These are phyloP conservation scores for Lepidium africanum DNA, from an alignment of 345 rosid genomes.

Conservation along the genomic window DNA sequence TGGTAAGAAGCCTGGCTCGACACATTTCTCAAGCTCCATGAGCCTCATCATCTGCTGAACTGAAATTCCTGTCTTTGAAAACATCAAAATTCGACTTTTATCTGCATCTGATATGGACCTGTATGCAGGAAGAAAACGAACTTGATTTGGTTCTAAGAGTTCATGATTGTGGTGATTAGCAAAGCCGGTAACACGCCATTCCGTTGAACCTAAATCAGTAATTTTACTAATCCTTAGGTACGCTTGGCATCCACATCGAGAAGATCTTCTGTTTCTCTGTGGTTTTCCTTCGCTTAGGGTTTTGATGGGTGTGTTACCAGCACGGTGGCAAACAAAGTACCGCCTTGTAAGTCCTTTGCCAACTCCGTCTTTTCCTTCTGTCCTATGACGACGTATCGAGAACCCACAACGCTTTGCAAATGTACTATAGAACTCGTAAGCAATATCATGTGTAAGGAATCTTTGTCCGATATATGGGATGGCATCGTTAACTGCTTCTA, in stretches of 20 bases:
- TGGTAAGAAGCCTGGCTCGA: constrained; percentile 90
- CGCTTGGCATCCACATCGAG: constrained; percentile 93
- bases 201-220: constrained; percentile 60
- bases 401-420: constrained; percentile 87
- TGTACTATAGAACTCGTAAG: constrained; percentile 81
- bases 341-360: constrained; percentile 96
- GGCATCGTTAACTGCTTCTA: constrained; percentile 52
- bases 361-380: constrained; percentile 95
- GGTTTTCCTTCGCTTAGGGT: constrained; percentile 60
- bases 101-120: constrained; percentile 87
- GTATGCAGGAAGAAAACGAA: constrained; percentile 94
- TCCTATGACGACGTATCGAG: constrained; percentile 89
- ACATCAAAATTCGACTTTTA: constrained; percentile 86
- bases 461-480: constrained; percentile 82
- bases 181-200: constrained; percentile 97
- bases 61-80: constrained; percentile 93
- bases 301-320: constrained; percentile 93
- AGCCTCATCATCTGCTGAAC: constrained; percentile 99
- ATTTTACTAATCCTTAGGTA: constrained; percentile 78
- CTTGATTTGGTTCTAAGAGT: constrained; percentile 84
- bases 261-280: constrained; percentile 85
- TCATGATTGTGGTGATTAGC: constrained; percentile 87
- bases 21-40: constrained; percentile 95
- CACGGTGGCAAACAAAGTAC: constrained; percentile 93
- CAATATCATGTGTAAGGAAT: constrained; percentile 81